Evolutionary conservation across 139 green algal species (phyloP).

Genomic region (Zygnema circumcarinatum): DNA sequence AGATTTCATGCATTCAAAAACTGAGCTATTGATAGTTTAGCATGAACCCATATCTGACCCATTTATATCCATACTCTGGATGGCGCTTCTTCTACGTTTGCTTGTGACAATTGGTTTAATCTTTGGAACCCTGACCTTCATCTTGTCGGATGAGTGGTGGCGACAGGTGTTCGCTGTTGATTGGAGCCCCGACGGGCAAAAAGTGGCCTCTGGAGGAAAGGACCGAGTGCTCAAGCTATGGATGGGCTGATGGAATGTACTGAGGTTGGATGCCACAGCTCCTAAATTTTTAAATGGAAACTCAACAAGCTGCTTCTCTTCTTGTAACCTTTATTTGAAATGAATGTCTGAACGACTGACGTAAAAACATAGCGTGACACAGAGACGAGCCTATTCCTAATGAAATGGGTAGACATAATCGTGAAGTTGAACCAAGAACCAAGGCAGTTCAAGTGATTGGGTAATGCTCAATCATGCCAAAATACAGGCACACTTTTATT

Average conservation of each 20-base stretch:
- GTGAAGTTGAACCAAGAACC: neutral
- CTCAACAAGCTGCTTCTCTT: too few species aligned
- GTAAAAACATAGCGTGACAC: neutral
- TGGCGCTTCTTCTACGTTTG: too few species aligned
- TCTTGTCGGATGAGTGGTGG: neutral
- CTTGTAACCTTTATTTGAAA: constrained; percentile 8
- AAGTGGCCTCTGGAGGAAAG: constrained; percentile 92
- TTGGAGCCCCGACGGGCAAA: constrained; percentile 82
- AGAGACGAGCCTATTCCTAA: neutral
- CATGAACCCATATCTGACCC: too few species aligned
- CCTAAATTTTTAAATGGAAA: constrained; percentile 13
- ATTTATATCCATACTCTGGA: too few species aligned
- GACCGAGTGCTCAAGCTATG: constrained; percentile 95
- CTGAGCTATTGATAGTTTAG: too few species aligned
- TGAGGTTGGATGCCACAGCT: too few species aligned
- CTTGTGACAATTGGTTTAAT: too few species aligned
- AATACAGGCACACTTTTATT: too few species aligned
- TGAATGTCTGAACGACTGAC: neutral
- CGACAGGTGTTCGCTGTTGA: constrained; percentile 65
- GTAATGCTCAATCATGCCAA: too few species aligned
- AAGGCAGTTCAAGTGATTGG: too few species aligned
- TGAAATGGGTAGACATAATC: neutral
- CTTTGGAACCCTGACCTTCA: too few species aligned
- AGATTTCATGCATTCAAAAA: too few species aligned
- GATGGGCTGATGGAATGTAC: constrained; percentile 68